phyloP scores from a whole-genome alignment of 257 asterid genomes.

The Solanum ossicruentum region DNA sequence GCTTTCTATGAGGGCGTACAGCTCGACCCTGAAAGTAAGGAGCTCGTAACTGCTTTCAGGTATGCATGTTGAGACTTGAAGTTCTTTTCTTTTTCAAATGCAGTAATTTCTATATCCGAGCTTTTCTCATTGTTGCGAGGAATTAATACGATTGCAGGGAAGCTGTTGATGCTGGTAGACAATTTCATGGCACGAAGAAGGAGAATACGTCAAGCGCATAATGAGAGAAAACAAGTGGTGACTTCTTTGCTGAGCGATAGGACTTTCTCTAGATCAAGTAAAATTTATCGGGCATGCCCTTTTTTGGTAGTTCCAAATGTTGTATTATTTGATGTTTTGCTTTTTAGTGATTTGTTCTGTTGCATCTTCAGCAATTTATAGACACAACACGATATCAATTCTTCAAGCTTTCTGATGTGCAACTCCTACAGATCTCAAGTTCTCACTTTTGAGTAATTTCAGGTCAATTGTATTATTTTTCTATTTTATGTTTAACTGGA shows the following conservation, averaged over 20 bases:
- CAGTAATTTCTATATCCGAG: neutral
- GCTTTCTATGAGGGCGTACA: constrained; percentile 88
- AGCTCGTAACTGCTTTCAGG: constrained; percentile 95
- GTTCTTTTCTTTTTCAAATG: neutral
- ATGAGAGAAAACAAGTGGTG: neutral
- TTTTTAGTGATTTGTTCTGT: neutral
- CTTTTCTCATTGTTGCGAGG: neutral
- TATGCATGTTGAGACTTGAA: neutral
- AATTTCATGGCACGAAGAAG: constrained; percentile 24
- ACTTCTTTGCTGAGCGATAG: neutral
- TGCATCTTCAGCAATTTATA: neutral
- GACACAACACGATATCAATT: neutral
- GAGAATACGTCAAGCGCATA: constrained; percentile 5
- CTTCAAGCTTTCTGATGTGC: neutral
- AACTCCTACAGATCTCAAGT: neutral
- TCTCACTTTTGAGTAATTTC: neutral
- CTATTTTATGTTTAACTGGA: too few species aligned
- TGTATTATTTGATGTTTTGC: neutral
- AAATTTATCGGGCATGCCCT: neutral
- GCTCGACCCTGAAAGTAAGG: constrained; percentile 76
- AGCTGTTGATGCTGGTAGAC: constrained; percentile 87
- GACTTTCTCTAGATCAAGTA: neutral
- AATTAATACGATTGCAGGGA: constrained; percentile 44
- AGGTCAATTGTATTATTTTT: neutral
- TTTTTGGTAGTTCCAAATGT: neutral